phyloP scores from a whole-genome alignment of 73 alveolate genomes.

The Paramecium octaurelia region DNA sequence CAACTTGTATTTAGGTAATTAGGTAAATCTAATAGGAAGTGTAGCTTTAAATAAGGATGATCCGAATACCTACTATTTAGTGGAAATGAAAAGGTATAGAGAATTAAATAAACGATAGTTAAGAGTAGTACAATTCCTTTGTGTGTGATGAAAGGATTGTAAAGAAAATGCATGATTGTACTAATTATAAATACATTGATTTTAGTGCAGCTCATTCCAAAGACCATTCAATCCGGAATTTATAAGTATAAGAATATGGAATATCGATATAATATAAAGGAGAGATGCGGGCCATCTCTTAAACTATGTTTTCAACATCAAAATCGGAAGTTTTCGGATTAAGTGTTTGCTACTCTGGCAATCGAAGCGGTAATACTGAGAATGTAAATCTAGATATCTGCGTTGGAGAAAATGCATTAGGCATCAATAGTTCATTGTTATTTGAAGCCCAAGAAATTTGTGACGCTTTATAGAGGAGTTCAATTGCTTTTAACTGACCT shows the following conservation, averaged over 20 bases:
- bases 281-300: constrained; percentile 25
- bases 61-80: constrained; percentile 2
- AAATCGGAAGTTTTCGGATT: background rate
- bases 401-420: background rate
- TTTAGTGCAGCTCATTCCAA: background rate
- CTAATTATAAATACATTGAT: background rate
- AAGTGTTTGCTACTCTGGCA: background rate
- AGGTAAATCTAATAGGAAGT: background rate
- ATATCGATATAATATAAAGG: background rate
- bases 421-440: constrained; percentile 30
- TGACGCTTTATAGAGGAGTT: background rate
- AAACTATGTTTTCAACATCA: constrained; percentile 11
- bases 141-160: background rate
- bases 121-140: background rate
- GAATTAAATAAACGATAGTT: background rate
- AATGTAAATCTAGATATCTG: background rate
- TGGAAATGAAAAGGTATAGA: constrained; percentile 5
- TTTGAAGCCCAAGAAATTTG: constrained; percentile 31
- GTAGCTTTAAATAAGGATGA: constrained; percentile 18
- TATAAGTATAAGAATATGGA: constrained; percentile 11
- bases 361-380: background rate
- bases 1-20: constrained; percentile 17
- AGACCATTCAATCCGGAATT: background rate
- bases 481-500: constrained; percentile 13
- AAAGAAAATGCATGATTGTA: constrained; percentile 13